These are phyloP conservation scores for Prunus fruticosa DNA, from an alignment of 306 rosid genomes.

Conservation along the genomic window DNA sequence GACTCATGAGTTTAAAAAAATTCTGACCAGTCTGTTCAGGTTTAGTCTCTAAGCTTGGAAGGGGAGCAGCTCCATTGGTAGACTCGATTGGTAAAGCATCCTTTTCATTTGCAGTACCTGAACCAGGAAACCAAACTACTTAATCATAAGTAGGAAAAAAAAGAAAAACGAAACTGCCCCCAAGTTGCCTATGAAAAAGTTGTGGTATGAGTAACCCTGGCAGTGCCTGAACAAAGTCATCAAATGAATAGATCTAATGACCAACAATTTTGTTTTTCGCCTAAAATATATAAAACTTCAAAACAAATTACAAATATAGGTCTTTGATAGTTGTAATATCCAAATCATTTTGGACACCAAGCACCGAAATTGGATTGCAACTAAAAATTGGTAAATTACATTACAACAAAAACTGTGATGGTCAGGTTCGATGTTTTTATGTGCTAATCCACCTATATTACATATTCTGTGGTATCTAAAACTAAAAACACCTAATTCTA, in stretches of 20 bases:
- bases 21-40: slow-evolving; percentile 52
- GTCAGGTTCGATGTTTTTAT: neutral
- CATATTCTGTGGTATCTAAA: neutral
- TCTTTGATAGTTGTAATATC: neutral
- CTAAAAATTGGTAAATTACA: neutral
- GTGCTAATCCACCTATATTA: neutral
- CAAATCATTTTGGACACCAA: neutral
- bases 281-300: neutral
- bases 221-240: neutral
- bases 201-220: neutral
- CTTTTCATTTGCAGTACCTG: slow-evolving; percentile 50
- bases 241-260: neutral
- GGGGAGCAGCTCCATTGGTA: slow-evolving; percentile 39
- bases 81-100: slow-evolving; percentile 36
- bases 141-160: slow-evolving; percentile 1
- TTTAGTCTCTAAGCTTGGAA: slow-evolving; percentile 36
- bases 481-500: neutral
- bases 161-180: neutral
- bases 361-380: neutral
- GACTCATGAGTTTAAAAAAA: slow-evolving; percentile 1
- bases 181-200: neutral
- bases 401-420: neutral
- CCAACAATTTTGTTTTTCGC: neutral
- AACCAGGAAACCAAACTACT: slow-evolving; percentile 22
- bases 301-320: neutral